Evolutionary conservation across 148 eudicot genomes (phyloP).

Genomic region (Cornus controversa): DNA sequence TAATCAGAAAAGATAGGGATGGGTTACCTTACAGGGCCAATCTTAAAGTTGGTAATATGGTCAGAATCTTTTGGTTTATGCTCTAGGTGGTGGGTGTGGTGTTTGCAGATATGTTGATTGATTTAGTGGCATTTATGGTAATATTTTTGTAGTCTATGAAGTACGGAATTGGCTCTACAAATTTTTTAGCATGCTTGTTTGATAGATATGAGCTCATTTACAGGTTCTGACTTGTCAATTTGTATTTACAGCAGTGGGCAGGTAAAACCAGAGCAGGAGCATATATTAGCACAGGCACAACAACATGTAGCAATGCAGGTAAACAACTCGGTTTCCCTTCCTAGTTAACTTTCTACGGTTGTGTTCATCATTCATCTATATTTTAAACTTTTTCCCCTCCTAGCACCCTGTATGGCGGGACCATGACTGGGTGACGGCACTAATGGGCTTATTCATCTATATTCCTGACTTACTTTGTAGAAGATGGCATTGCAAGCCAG

Average conservation of each 20-base stretch:
- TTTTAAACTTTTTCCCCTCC: neutral
- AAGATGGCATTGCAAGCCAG: constrained; percentile 63
- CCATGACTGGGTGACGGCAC: too few relatives aligned
- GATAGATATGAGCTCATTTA: neutral
- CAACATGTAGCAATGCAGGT: constrained; percentile 93
- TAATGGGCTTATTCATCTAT: neutral
- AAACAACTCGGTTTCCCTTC: neutral
- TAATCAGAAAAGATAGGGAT: neutral
- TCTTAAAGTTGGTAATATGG: neutral
- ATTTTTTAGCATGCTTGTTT: neutral
- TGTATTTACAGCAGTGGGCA: constrained; percentile 54
- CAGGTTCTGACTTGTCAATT: constrained; percentile 7
- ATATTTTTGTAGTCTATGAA: constrained; percentile 2
- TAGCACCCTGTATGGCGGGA: too few relatives aligned
- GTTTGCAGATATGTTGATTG: neutral
- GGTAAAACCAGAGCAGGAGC: constrained; percentile 71
- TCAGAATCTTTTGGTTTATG: neutral
- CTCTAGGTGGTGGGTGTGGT: neutral
- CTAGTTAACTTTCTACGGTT: neutral
- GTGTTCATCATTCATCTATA: neutral
- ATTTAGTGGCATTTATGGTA: neutral
- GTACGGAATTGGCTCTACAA: neutral
- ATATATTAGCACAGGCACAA: constrained; percentile 75
- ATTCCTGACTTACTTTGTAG: constrained; percentile 24
- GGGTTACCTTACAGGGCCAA: neutral